phyloP scores from a whole-genome alignment of 805 yeast species.

The Candida bentonensis region DNA sequence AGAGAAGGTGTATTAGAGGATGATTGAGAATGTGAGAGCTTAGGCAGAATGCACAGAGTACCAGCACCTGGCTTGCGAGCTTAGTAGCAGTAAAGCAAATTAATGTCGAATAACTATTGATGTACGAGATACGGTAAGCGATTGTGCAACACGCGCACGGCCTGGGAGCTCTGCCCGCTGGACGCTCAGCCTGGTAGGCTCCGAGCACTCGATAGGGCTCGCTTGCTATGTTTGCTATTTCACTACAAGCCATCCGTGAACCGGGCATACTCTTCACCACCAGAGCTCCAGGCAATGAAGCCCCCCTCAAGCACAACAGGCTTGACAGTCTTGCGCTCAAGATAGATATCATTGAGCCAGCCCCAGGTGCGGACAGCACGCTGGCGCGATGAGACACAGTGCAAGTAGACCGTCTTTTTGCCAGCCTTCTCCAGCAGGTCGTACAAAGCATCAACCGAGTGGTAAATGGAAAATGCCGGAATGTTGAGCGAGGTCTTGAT shows the following conservation, averaged over 20 bases:
- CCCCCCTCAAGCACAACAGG: not conserved
- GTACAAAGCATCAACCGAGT: not conserved
- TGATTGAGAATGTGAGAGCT: too few relatives aligned
- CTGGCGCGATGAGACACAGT: not conserved
- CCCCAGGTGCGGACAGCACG: not conserved
- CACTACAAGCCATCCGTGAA: not conserved
- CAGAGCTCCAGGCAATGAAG: not conserved
- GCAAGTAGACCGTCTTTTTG: not conserved
- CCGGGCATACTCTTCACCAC: not conserved
- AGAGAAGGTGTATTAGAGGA: conserved; percentile 5
- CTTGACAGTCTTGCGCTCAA: not conserved
- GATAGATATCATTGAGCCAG: not conserved
- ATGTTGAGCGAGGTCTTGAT: not conserved
- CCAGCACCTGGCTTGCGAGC: too few relatives aligned
- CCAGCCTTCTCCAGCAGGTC: not conserved
- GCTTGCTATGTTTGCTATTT: too few relatives aligned
- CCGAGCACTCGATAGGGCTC: too few relatives aligned
- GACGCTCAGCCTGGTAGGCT: too few relatives aligned
- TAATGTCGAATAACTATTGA: too few relatives aligned
- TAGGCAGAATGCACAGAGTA: too few relatives aligned
- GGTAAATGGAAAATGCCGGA: not conserved
- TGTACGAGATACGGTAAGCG: too few relatives aligned
- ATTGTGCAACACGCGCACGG: too few relatives aligned
- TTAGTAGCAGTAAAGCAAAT: too few relatives aligned
- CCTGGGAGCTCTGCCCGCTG: too few relatives aligned